Evolutionary conservation across 176 grass and related monocot genomes (phyloP), one percentile per base, ranked within the genome.

Genomic region (Leersia perrieri): DNA sequence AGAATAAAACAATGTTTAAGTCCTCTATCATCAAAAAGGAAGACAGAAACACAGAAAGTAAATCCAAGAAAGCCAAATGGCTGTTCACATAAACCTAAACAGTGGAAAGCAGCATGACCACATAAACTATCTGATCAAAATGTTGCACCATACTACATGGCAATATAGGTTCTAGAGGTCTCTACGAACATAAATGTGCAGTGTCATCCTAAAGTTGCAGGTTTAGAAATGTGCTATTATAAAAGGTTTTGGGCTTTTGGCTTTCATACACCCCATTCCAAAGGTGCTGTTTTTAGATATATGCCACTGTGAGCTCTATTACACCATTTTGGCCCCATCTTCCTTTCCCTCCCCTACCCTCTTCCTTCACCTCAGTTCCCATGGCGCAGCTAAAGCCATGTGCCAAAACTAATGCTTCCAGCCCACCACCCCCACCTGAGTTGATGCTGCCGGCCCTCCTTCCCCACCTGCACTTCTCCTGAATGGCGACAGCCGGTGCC

Each of bases 91-190:
- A 58, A 86, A 11, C 11, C 68, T 68, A 11, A 81, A 60, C 26
- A 15, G 22, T 53, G 20, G 20, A 31, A 69, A 79, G 64, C 81
- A 82, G 29, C 35, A 68, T 75, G 70, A n/a, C 31, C 34, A 33
- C 64, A 76, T 47, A 81, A 75, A 49, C 51, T 69, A 61, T 41
- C 33, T 63, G 14, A 36, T 77, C 3, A 68, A 44, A 61, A 51
- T 36, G 34, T 74, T 13, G 36, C n/a, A 22, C 11, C 33, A 2
- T 25, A 44, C 20, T 74, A 73, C 57, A 16, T 72, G 11, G 23
- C 4, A 68, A 40, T 15, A 26, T 11, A 67, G 42, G 33, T 74
- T 55, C n/a, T 47, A 68, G 44, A 67, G 11, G 42, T 14, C 60
- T 39, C 33, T 22, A 72, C 11, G 38, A 23, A 23, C 53, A 9